Percentiles rank a stretch among this genome's conserved stretches.
Conservation (phyloP, 495 filamentous ascomycete species). For the Hamigera avellanea region DNA sequence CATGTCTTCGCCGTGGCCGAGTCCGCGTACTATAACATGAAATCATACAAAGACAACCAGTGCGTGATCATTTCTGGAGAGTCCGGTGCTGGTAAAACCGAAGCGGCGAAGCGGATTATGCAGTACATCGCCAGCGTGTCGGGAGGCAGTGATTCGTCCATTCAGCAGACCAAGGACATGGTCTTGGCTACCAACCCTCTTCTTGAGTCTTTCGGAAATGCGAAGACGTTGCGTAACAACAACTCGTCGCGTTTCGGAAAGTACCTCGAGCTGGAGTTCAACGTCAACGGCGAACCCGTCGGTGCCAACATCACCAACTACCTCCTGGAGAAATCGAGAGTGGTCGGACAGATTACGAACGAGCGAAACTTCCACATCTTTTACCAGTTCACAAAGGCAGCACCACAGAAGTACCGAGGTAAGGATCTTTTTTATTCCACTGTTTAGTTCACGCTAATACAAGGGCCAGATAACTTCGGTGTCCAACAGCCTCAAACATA, state of each 20-base stretch:
- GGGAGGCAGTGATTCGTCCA: slow-evolving; percentile 77
- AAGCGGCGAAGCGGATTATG: slow-evolving; percentile 98
- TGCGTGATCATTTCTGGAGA: slow-evolving; percentile 99
- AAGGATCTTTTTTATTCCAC: slow-evolving; percentile 4
- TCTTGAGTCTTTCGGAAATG: slow-evolving; percentile 95
- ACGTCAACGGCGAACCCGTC: slow-evolving; percentile 80
- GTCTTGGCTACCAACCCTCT: slow-evolving; percentile 96
- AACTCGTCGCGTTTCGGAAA: slow-evolving; percentile 98
- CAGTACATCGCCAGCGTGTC: slow-evolving; percentile 98
- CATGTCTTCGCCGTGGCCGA: slow-evolving; percentile 98
- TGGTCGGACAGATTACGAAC: slow-evolving; percentile 89
- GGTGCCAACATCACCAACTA: slow-evolving; percentile 99
- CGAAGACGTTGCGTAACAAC: slow-evolving; percentile 96
- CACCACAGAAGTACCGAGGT: slow-evolving; percentile 72
- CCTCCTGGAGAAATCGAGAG: slow-evolving; percentile 86
- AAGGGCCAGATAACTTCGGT: slow-evolving; percentile 59
- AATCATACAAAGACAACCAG: slow-evolving; percentile 97
- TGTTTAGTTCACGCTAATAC: neutral
- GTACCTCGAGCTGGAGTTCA: slow-evolving; percentile 97
- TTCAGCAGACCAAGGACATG: slow-evolving; percentile 98
- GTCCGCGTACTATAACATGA: slow-evolving; percentile 98
- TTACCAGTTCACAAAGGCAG: slow-evolving; percentile 96
- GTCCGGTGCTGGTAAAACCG: slow-evolving; percentile 98
- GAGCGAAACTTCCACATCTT: slow-evolving; percentile 99
- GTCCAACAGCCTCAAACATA: slow-evolving; percentile 89